Conservation (phyloP, 2,329 filamentous ascomycete species). For the Botrytis porri region DNA sequence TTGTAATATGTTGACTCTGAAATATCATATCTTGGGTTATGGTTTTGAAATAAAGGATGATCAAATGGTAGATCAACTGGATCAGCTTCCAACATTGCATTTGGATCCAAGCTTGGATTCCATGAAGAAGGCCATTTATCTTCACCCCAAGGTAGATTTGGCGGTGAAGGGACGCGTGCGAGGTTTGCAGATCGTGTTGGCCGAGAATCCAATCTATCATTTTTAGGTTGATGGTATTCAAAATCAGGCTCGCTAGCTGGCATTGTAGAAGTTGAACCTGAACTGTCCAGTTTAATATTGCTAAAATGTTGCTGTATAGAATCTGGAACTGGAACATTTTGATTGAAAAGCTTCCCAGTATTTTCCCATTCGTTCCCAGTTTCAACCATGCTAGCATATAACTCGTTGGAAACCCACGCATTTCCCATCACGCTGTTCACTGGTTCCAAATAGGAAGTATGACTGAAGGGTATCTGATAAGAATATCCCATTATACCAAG, state of each 20-base stretch:
- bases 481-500: neutral
- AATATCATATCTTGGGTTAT: constrained; percentile 30
- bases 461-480: neutral
- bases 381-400: constrained; percentile 32
- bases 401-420: constrained; percentile 31
- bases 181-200: constrained; percentile 11
- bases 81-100: constrained; percentile 23
- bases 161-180: constrained; percentile 24
- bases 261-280: neutral
- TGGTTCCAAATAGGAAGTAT: constrained; percentile 13
- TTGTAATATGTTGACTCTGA: constrained; percentile 24
- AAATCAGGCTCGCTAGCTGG: neutral
- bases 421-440: constrained; percentile 16
- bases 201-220: neutral
- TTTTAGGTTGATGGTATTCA: neutral
- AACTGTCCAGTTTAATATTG: neutral
- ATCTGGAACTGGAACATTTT: constrained; percentile 12
- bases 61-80: constrained; percentile 24
- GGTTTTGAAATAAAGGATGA: constrained; percentile 25
- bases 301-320: neutral
- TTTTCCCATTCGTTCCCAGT: constrained; percentile 28
- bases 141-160: constrained; percentile 27
- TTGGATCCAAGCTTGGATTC: constrained; percentile 25
- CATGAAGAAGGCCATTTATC: constrained; percentile 32
- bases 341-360: constrained; percentile 16